Base-by-base conservation (phyloP, 192 early-diverging fungal species). In the Coemansia sp. region DNA sequence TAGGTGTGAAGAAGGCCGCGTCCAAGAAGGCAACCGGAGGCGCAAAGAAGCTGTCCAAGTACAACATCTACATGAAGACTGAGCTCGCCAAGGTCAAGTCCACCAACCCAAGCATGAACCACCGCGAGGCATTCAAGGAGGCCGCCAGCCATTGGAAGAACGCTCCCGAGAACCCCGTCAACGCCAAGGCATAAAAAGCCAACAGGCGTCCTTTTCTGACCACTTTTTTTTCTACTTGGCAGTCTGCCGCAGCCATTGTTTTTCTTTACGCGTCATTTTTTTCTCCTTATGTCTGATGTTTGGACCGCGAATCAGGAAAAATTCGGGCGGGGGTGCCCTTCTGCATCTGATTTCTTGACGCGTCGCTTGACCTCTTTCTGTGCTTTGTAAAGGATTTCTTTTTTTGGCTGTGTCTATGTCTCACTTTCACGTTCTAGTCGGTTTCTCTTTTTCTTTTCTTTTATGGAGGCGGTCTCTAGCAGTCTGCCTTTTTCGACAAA, bases 51-150 rank as follows among this genome's bases (percentile, higher is more conserved):
- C 57, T 86, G 50, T 86, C 87, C 30, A 78, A 87, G 60, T 91
- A 91, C 82, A 89, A 91, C 83, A 80, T 79, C 69, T 91, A 84
- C 75, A 91, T 91, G 88, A 91, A 91, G 85, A 58, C 72, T n/a
- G 85, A 89, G 83, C 79, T 91, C 13, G 73, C 86, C 70, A 87
- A 87, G 75, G 85, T 87, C 86, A 91, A 91, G 87, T 69, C 70
- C 23, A 71, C 78, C 69, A 82, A 87, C 74, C 89, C 90, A 17
- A 60, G 62, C 52, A 75, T 90, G 40, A 62, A 73, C 62, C 90
- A 91, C 84, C 89, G 87, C 85, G 88, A 86, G 4, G 89, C 90
- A 63, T 91, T 91, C 80, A 88, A 87, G 76, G 72, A 76, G 69
- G 89, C 86, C 50, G 89, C 89, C 21, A 58, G 66, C 64, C 74